A percentile compares a stretch with the other conserved stretches of the same genome.
Evolutionary conservation across 2,329 filamentous ascomycete species (phyloP).

Genomic region (Trichoderma oligosporum): DNA sequence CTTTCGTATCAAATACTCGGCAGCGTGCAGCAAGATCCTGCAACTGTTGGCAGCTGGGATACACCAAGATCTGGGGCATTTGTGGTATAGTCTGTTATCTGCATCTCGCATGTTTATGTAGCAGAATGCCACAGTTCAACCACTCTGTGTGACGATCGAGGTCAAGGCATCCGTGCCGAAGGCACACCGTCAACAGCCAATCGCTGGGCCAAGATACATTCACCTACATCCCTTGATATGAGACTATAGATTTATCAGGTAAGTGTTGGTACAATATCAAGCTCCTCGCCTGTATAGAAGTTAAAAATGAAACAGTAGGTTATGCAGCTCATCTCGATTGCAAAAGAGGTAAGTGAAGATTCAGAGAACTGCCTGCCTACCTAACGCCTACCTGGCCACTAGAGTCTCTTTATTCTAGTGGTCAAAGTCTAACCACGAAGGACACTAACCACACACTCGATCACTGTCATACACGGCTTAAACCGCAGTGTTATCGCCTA

Average conservation of each 20-base stretch:
- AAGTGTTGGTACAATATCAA: background rate
- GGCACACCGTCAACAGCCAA: background rate
- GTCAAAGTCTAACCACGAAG: background rate
- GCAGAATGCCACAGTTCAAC: constrained; percentile 5
- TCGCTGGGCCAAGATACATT: background rate
- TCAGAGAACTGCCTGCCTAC: background rate
- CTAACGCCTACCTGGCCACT: too few relatives aligned
- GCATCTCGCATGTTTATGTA: background rate
- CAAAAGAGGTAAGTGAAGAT: background rate
- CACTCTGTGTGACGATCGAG: constrained; percentile 8
- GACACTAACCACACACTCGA: background rate
- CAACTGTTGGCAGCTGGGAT: background rate
- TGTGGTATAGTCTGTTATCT: background rate
- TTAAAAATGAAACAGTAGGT: background rate
- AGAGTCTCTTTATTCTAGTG: too few relatives aligned
- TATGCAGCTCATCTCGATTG: background rate
- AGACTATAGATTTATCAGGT: background rate
- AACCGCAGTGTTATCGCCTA: background rate
- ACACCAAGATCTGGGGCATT: constrained; percentile 10
- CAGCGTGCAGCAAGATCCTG: constrained; percentile 11
- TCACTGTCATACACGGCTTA: background rate
- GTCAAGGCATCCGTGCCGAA: constrained; percentile 3
- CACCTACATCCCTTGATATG: background rate
- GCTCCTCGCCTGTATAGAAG: background rate
- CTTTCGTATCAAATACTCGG: background rate